Evolutionary conservation across 495 filamentous ascomycete species (phyloP).

Genomic region (Wilcoxina mikolae): DNA sequence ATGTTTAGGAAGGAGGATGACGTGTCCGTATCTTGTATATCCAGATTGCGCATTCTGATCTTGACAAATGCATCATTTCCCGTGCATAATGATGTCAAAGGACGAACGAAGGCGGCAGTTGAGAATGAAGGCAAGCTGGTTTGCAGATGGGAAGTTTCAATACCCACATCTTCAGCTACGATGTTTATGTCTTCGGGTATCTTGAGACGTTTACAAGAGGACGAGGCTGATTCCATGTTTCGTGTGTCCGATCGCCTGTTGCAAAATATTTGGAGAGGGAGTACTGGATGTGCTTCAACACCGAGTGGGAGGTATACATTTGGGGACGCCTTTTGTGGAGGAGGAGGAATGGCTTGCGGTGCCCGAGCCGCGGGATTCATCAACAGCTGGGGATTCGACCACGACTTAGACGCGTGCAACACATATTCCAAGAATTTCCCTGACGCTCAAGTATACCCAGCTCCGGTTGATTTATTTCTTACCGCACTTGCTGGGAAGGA

Average conservation of each 20-base stretch:
- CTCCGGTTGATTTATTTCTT: conserved; percentile 38
- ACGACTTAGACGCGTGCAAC: conserved; percentile 14
- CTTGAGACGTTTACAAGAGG: conserved; percentile 21
- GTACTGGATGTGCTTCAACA: conserved; percentile 6
- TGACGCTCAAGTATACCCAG: conserved; percentile 31
- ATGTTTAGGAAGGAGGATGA: conserved; percentile 11
- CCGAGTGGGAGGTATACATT: conserved; percentile 21
- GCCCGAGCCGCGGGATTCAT: conserved; percentile 19
- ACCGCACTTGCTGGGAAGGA: conserved; percentile 21
- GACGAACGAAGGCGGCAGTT: conserved; percentile 1
- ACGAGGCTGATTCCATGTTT: conserved; percentile 23
- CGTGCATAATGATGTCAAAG: conserved; percentile 6
- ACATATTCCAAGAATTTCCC: conserved; percentile 42
- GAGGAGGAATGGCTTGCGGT: conserved; percentile 24
- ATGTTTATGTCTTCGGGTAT: conserved; percentile 9
- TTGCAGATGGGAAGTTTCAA: conserved; percentile 16
- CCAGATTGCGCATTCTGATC: conserved; percentile 18
- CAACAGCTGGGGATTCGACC: conserved; percentile 26
- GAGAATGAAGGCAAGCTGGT: conserved; percentile 20
- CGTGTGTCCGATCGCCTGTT: conserved; percentile 14
- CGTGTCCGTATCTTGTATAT: conserved; percentile 11
- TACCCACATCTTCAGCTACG: conserved; percentile 10
- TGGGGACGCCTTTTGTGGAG: conserved; percentile 28
- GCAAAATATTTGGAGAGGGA: conserved; percentile 18
- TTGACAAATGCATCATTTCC: conserved; percentile 26